Conservation (phyloP, 768 basidiomycete genomes). For the Boletus barrowsii region DNA sequence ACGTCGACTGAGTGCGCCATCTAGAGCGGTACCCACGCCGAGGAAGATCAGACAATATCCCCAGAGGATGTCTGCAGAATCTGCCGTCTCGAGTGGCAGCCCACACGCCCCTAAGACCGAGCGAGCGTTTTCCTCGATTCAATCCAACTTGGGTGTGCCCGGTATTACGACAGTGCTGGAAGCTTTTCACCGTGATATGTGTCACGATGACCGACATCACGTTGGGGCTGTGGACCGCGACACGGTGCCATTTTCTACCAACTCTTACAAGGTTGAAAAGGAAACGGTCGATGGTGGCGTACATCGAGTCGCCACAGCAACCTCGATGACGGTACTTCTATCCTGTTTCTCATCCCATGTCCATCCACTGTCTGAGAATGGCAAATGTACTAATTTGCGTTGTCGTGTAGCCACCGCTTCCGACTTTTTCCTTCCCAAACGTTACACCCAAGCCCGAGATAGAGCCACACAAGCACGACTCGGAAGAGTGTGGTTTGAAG, state of each 20-base stretch:
- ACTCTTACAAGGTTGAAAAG: conserved; percentile 13
- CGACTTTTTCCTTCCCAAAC: conserved; percentile 18
- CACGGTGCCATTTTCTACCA: background rate
- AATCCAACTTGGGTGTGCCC: conserved; percentile 13
- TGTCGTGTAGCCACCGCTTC: conserved; percentile 20
- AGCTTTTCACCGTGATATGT: conserved; percentile 22
- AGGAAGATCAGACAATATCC: conserved; percentile 9
- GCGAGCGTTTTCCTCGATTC: conserved; percentile 5
- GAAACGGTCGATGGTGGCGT: conserved; percentile 18
- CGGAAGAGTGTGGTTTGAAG: conserved; percentile 12
- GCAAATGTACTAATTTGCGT: conserved; percentile 18
- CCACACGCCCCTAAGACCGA: conserved; percentile 23
- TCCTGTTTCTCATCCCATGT: conserved; percentile 13
- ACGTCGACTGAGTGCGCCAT: conserved; percentile 31
- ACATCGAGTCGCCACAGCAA: conserved; percentile 25
- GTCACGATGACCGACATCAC: conserved; percentile 11
- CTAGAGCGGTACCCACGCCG: conserved; percentile 9
- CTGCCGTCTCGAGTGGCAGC: conserved; percentile 18
- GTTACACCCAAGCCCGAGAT: conserved; percentile 6
- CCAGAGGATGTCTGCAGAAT: conserved; percentile 22
- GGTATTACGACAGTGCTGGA: conserved; percentile 30
- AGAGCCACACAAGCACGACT: conserved; percentile 9
- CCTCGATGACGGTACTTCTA: conserved; percentile 30
- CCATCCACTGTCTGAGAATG: conserved; percentile 8
- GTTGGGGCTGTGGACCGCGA: conserved; percentile 3